phyloP scores from a whole-genome alignment of 2,329 filamentous ascomycete species.

The Arthroderma uncinatum region DNA sequence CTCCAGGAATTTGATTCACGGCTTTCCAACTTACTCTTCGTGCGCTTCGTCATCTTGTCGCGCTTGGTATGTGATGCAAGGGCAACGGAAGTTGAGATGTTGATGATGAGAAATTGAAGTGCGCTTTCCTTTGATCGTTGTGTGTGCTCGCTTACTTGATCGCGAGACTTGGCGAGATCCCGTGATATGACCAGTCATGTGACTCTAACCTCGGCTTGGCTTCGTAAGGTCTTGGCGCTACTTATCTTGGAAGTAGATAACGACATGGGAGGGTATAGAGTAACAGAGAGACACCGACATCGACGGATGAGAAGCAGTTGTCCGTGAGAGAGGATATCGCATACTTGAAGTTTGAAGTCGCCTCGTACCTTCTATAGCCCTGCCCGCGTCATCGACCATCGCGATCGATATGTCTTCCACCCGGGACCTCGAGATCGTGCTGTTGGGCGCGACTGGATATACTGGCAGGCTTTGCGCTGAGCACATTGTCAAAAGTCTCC shows the following conservation, averaged over 20 bases:
- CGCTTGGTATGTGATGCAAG: constrained; percentile 14
- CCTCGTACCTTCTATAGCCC: not conserved
- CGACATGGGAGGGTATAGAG: not conserved
- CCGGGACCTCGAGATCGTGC: constrained; percentile 52
- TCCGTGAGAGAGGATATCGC: not conserved
- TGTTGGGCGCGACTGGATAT: constrained; percentile 66
- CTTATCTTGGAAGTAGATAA: not conserved
- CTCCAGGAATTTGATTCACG: not conserved
- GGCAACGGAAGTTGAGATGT: constrained; percentile 10
- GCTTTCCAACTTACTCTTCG: constrained; percentile 51
- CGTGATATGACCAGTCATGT: not conserved
- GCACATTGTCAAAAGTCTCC: constrained; percentile 58
- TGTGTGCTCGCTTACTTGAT: constrained; percentile 17
- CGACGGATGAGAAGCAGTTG: not conserved
- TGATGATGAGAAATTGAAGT: constrained; percentile 10
- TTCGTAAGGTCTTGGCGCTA: not conserved
- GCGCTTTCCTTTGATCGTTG: constrained; percentile 4
- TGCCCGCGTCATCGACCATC: not conserved
- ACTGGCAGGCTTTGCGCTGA: constrained; percentile 69
- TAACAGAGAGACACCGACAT: not conserved
- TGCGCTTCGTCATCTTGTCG: constrained; percentile 85
- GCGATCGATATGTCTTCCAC: constrained; percentile 8
- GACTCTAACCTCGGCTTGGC: not conserved
- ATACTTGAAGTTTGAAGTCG: not conserved
- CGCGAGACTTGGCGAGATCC: constrained; percentile 10